Base-by-base conservation (phyloP, 164 flowering plant species). In the Buxus sempervirens region DNA sequence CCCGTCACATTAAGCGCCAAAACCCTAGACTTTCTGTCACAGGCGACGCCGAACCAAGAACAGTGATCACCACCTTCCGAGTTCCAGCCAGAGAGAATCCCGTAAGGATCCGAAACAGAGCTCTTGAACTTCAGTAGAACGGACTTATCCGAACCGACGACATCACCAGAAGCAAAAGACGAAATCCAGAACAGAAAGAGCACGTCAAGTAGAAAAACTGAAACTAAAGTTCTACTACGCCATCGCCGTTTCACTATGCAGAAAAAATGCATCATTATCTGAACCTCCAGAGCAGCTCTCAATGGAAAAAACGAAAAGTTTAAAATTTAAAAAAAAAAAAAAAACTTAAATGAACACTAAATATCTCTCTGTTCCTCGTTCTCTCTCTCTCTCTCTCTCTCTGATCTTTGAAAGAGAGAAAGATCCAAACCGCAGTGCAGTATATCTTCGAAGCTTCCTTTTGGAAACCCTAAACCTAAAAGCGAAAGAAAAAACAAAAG, bases 1-100 rank as follows among this genome's bases (percentile, higher is more conserved):
- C 90, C 86, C 22, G 86, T 65, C 15, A 87, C 60, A 64, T 82
- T 85, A 57, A 87, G 76, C 4, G 88, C 72, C 38, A 79, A 69
- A 53, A 87, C 88, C 62, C 86, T 78, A 19, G 72, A 73, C 42
- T 54, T 64, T 25, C 48, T 21, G 60, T 79, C 83, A 70, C 91
- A 87, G 5, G 38, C 24, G 32, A 87, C 82, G 21, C 91, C 91
- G 22, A 2, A 10, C 91, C 91, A 87, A 1, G 76, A 66, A 61
- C 91, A 87, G 84, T 82, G 78, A 57, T 73, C 48, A 19, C 73
- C 26, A 57, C 32, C 41, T 18, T 20, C 42, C 45, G 58, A 59
- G 38, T 26, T 32, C 91, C 91, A 87, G 70, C 73, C 67, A 5
- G 84, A 75, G 27, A 87, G 82, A 57, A 81, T 26, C 19, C 85